A percentile compares a stretch with the other conserved stretches of the same genome.
phyloP scores from a whole-genome alignment of 1,284 basidiomycete species.

The Cutaneotrichosporon curvatum region DNA sequence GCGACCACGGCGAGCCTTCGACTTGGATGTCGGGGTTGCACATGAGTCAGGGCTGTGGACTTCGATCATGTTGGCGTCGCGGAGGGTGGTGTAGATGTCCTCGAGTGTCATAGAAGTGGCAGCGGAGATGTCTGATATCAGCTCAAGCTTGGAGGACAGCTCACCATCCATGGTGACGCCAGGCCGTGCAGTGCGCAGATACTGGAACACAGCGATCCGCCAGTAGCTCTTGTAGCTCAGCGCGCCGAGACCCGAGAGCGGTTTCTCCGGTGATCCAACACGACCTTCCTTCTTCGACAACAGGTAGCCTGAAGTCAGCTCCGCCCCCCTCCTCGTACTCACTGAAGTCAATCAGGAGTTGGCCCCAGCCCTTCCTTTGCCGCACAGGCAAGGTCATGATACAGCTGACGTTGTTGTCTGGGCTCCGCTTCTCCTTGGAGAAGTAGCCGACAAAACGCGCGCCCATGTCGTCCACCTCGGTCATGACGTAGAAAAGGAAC shows the following conservation, averaged over 20 bases:
- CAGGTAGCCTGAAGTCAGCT: conserved; percentile 65
- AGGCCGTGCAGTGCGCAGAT: conserved; percentile 55
- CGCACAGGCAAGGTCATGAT: conserved; percentile 98
- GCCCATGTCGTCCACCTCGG: conserved; percentile 80
- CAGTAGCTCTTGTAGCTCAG: conserved; percentile 93
- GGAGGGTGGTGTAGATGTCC: conserved; percentile 75
- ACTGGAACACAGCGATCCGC: conserved; percentile 83
- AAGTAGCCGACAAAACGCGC: conserved; percentile 98
- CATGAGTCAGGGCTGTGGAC: not conserved
- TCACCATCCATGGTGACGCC: conserved; percentile 67
- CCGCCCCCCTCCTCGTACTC: conserved; percentile 43
- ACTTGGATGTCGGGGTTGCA: not conserved
- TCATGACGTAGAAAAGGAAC: conserved; percentile 98
- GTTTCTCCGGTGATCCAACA: conserved; percentile 84
- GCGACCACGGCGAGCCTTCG: conserved; percentile 7
- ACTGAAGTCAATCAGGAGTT: conserved; percentile 95
- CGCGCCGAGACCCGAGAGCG: conserved; percentile 79
- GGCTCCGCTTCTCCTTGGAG: conserved; percentile 95
- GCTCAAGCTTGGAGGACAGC: conserved; percentile 19
- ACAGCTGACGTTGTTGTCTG: conserved; percentile 95
- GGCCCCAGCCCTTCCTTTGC: conserved; percentile 91
- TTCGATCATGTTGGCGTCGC: conserved; percentile 70
- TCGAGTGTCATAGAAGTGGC: conserved; percentile 87
- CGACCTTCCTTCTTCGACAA: conserved; percentile 90
- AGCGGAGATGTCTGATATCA: conserved; percentile 65